A percentile compares a stretch with the other conserved stretches of the same genome.
Conservation (phyloP, 2,329 filamentous ascomycete species). For the Chaetoscypha palmicola region DNA sequence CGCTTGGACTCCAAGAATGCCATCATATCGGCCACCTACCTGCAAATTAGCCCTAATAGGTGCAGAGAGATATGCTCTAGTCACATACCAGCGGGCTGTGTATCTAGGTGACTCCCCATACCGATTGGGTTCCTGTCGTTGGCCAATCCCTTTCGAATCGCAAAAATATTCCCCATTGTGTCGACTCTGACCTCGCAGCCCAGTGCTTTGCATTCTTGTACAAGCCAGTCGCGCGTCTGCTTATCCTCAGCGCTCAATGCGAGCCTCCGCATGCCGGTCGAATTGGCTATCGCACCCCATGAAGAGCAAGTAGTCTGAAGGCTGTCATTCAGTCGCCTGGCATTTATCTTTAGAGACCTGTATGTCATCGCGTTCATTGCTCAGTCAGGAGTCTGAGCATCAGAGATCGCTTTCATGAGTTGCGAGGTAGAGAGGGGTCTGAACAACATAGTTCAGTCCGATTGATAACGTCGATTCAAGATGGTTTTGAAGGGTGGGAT, state of each 20-base stretch:
- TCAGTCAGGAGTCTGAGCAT: background rate
- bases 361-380: constrained; percentile 9
- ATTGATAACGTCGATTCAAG: background rate
- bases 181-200: constrained; percentile 64
- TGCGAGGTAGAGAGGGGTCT: background rate
- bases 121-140: constrained; percentile 55
- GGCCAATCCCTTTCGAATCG: constrained; percentile 53
- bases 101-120: constrained; percentile 63
- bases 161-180: constrained; percentile 69
- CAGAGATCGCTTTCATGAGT: background rate
- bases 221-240: constrained; percentile 67
- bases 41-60: no score
- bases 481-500: background rate
- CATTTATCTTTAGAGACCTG: constrained; percentile 17
- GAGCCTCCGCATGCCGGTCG: constrained; percentile 63
- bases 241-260: constrained; percentile 65
- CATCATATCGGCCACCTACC: constrained; percentile 59
- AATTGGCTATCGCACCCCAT: constrained; percentile 22
- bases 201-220: constrained; percentile 50
- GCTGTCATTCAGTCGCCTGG: constrained; percentile 21
- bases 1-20: constrained; percentile 65
- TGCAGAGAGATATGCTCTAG: no score
- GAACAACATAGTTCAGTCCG: background rate
- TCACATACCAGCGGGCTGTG: constrained; percentile 46
- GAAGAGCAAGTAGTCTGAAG: constrained; percentile 22